Percentiles rank a stretch among this genome's conserved stretches.
Conservation (phyloP, 345 rosid genomes). For the Brassica carinata region DNA sequence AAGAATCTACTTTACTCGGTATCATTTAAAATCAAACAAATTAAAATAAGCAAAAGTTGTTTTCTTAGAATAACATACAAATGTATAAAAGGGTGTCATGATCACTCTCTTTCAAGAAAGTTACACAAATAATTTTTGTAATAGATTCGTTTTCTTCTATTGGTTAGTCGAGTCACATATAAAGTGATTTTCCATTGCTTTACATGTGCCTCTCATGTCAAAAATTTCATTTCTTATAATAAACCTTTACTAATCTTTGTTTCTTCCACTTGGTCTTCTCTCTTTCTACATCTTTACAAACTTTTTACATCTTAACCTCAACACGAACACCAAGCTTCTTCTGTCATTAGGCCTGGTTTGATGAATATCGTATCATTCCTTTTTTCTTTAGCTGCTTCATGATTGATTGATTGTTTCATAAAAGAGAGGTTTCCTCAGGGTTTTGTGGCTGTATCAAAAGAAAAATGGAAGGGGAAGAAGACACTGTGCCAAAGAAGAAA, state of each 20-base stretch:
- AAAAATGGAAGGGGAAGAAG: conserved; percentile 35
- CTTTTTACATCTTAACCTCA: not conserved
- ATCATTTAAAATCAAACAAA: conserved; percentile 12
- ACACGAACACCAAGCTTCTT: conserved; percentile 16
- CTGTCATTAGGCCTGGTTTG: not conserved
- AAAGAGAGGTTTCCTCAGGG: not conserved
- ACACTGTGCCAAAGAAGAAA: conserved; percentile 51
- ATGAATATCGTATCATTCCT: not conserved
- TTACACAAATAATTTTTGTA: conserved; percentile 18
- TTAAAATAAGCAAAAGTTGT: not conserved
- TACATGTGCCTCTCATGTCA: conserved; percentile 42
- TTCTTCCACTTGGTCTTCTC: conserved; percentile 27
- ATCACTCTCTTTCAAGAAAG: conserved; percentile 39
- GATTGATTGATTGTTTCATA: conserved; percentile 2
- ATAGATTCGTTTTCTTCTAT: conserved; percentile 23
- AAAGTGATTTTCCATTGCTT: conserved; percentile 30
- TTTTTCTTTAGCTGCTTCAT: not conserved
- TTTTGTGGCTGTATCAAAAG: not conserved
- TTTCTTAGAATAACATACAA: not conserved
- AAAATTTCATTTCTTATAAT: conserved; percentile 4
- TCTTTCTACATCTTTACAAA: not conserved
- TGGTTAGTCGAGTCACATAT: conserved; percentile 24
- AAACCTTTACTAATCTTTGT: not conserved
- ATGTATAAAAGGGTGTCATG: conserved; percentile 25
- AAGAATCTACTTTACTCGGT: conserved; percentile 40